Evolutionary conservation across 495 filamentous ascomycete genomes (phyloP).

Genomic region (Cudoniella acicularis): DNA sequence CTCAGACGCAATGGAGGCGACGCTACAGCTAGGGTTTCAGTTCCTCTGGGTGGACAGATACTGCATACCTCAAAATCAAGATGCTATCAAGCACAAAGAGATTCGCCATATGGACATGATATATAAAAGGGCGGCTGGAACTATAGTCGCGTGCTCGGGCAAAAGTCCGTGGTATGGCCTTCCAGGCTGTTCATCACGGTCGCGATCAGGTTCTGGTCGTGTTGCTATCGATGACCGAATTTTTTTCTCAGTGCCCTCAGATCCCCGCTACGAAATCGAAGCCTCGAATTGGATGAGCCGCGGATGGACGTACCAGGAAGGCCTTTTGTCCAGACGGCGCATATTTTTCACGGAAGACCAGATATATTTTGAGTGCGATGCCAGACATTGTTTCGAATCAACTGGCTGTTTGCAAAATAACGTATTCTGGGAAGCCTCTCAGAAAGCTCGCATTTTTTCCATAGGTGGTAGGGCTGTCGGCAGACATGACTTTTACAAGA

Average conservation of each 20-base stretch:
- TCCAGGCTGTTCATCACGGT: slow-evolving; percentile 10
- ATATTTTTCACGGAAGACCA: slow-evolving; percentile 33
- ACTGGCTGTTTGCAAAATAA: too few species aligned
- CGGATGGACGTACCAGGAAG: slow-evolving; percentile 45
- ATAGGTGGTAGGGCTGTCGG: too few species aligned
- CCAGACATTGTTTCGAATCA: slow-evolving; percentile 12
- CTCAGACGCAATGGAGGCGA: neutral
- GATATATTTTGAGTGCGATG: slow-evolving; percentile 36
- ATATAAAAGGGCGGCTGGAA: slow-evolving; percentile 16
- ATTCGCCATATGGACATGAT: slow-evolving; percentile 25
- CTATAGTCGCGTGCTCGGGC: slow-evolving; percentile 26
- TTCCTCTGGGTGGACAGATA: slow-evolving; percentile 9
- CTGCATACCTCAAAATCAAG: neutral
- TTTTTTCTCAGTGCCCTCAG: neutral
- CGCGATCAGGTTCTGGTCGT: neutral
- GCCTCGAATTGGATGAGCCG: slow-evolving; percentile 27
- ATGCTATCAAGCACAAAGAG: neutral
- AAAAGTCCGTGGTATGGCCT: slow-evolving; percentile 23
- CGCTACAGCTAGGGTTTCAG: neutral
- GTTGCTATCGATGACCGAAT: neutral
- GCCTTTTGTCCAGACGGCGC: slow-evolving; percentile 28
- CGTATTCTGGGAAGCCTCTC: too few species aligned
- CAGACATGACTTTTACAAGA: too few species aligned
- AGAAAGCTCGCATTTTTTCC: too few species aligned
- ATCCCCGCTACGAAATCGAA: neutral